These are phyloP conservation scores for Arthroderma sp. DNA, from an alignment of 2,329 filamentous ascomycete species.

Conservation along the genomic window DNA sequence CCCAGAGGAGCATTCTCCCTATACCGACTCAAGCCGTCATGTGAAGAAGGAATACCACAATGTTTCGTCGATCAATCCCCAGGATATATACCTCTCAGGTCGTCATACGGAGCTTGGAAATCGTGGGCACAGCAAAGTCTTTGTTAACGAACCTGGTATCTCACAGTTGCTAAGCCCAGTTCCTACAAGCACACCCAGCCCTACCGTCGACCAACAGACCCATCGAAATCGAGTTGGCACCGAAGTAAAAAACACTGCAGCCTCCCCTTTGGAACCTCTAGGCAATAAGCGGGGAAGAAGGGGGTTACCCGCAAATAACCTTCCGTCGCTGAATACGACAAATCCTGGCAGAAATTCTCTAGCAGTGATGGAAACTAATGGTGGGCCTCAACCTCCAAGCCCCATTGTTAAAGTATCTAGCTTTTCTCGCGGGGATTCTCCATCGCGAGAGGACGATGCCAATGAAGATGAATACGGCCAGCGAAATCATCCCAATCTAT, in stretches of 20 bases:
- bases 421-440: constrained; percentile 32
- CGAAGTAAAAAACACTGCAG: not conserved
- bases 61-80: constrained; percentile 5
- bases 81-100: not conserved
- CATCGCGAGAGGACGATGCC: constrained; percentile 18
- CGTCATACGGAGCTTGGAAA: too few species aligned
- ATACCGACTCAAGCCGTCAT: constrained; percentile 7
- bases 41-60: too few species aligned
- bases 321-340: constrained; percentile 15
- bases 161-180: constrained; percentile 23
- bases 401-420: constrained; percentile 34
- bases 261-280: not conserved
- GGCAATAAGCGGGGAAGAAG: not conserved
- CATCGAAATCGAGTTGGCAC: constrained; percentile 3
- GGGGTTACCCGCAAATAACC: constrained; percentile 7
- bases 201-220: constrained; percentile 14
- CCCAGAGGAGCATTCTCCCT: constrained; percentile 5
- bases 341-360: constrained; percentile 16
- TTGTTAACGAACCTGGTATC: constrained; percentile 2
- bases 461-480: constrained; percentile 13
- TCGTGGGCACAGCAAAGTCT: too few species aligned
- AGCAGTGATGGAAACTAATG: constrained; percentile 10
- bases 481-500: constrained; percentile 21
- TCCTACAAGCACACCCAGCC: constrained; percentile 19
- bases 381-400: constrained; percentile 22